These are phyloP conservation scores for Phytophthora hibernalis DNA, from an alignment of 352 stramenopile species.

Conservation along the genomic window DNA sequence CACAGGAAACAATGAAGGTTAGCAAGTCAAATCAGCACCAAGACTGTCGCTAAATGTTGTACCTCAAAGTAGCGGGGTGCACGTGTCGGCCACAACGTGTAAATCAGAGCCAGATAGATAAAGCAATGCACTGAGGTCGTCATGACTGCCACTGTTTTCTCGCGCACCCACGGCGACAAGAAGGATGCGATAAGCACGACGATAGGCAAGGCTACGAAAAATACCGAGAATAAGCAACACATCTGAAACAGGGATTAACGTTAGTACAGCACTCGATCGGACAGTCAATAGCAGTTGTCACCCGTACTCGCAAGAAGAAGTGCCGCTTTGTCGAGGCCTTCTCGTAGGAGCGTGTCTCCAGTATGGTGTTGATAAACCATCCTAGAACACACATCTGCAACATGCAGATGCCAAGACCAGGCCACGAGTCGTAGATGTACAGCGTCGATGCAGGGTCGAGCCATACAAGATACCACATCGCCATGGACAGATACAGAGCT, in stretches of 20 bases:
- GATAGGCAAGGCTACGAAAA: slow-evolving; percentile 74
- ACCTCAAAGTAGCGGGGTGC: slow-evolving; percentile 85
- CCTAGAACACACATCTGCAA: slow-evolving; percentile 65
- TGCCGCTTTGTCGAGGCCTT: slow-evolving; percentile 56
- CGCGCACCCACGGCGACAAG: slow-evolving; percentile 79
- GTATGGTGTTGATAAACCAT: slow-evolving; percentile 74
- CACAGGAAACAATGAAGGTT: slow-evolving; percentile 8
- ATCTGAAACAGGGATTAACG: slow-evolving; percentile 52
- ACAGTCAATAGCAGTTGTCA: neutral
- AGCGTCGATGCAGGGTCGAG: slow-evolving; percentile 79
- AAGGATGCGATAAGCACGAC: slow-evolving; percentile 78
- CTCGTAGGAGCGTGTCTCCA: slow-evolving; percentile 72
- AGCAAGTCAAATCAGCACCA: neutral
- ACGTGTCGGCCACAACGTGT: slow-evolving; percentile 71
- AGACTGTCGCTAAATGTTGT: slow-evolving; percentile 6
- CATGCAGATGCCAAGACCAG: slow-evolving; percentile 66
- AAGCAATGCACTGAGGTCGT: slow-evolving; percentile 57
- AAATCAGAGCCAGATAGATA: slow-evolving; percentile 73
- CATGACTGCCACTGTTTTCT: slow-evolving; percentile 74
- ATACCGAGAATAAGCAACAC: slow-evolving; percentile 67
- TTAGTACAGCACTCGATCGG: neutral
- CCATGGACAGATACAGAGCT: slow-evolving; percentile 75
- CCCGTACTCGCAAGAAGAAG: slow-evolving; percentile 68
- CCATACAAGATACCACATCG: slow-evolving; percentile 86
- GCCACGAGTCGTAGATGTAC: slow-evolving; percentile 88